Percentiles rank a stretch among this genome's conserved stretches.
phyloP scores from a whole-genome alignment of 306 rosid genomes.

The Pachyrhizus erosus region DNA sequence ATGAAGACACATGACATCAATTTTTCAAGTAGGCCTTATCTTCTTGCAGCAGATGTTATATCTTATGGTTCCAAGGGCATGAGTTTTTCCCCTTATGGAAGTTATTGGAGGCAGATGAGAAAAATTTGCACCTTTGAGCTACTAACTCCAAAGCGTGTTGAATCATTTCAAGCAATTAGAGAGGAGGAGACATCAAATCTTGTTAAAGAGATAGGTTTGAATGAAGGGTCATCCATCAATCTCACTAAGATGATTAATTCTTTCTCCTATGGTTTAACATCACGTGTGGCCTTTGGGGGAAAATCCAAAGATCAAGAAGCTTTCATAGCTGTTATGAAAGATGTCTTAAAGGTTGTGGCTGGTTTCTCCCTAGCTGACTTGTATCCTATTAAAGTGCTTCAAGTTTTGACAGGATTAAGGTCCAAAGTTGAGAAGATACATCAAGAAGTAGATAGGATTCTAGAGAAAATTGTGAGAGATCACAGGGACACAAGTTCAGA shows the following conservation, averaged over 20 bases:
- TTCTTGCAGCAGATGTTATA: slow-evolving; percentile 12
- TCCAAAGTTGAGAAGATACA: slow-evolving; percentile 17
- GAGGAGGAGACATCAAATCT: slow-evolving; percentile 33
- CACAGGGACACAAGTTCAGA: not conserved
- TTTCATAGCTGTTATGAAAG: slow-evolving; percentile 11
- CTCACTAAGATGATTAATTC: slow-evolving; percentile 23
- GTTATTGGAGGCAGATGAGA: slow-evolving; percentile 45
- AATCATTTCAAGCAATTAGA: slow-evolving; percentile 33
- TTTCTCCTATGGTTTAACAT: not conserved
- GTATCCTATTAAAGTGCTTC: slow-evolving; percentile 39
- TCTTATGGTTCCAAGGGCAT: slow-evolving; percentile 27
- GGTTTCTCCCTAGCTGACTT: slow-evolving; percentile 45
- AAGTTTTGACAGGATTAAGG: slow-evolving; percentile 30
- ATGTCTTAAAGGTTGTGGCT: not conserved
- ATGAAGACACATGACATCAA: slow-evolving; percentile 49
- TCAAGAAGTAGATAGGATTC: slow-evolving; percentile 18
- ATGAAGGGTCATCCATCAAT: slow-evolving; percentile 38
- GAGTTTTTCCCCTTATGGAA: slow-evolving; percentile 38
- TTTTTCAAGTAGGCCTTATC: slow-evolving; percentile 44
- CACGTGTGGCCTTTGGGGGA: slow-evolving; percentile 36
- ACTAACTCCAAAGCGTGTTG: slow-evolving; percentile 30
- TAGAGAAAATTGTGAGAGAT: slow-evolving; percentile 11
- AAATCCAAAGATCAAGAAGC: slow-evolving; percentile 15
- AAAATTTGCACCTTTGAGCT: slow-evolving; percentile 42
- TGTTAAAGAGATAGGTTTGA: slow-evolving; percentile 18